Evolutionary conservation across 306 rosid species (phyloP).

Genomic region (Vigna reflexopilosa): DNA sequence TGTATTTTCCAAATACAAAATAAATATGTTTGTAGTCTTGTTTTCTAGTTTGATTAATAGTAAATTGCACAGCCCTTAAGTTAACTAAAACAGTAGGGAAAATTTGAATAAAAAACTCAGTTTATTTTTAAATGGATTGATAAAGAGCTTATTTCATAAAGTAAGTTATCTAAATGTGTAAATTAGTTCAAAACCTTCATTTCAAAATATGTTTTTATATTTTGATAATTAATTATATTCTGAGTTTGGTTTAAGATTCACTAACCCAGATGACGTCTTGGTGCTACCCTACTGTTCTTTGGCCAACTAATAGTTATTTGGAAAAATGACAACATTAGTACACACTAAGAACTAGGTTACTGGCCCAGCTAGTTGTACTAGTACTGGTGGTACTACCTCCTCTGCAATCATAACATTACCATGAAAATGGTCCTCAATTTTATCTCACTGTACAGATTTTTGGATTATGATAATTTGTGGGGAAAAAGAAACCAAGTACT

Average conservation of each 20-base stretch:
- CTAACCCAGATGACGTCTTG: neutral
- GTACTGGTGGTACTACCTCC: neutral
- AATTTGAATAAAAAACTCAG: too few species aligned
- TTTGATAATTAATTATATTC: too few species aligned
- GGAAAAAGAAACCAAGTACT: neutral
- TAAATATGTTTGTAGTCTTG: too few species aligned
- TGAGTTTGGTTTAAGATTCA: neutral
- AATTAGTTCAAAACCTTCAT: too few species aligned
- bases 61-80: too few species aligned
- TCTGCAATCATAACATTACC: slow-evolving; percentile 32
- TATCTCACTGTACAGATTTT: slow-evolving; percentile 24
- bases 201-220: too few species aligned
- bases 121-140: too few species aligned
- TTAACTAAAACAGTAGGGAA: too few species aligned
- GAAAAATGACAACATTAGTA: neutral
- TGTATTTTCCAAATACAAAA: too few species aligned
- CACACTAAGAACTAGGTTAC: slow-evolving; percentile 5
- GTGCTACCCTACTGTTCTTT: slow-evolving; percentile 3
- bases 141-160: too few species aligned
- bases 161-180: too few species aligned
- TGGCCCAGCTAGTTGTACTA: slow-evolving; percentile 16
- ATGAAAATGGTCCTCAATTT: slow-evolving; percentile 30
- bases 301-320: neutral
- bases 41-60: too few species aligned
- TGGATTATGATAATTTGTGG: neutral